Conservation (phyloP, 352 stramenopile genomes). For the Phytopythium helicoides region DNA sequence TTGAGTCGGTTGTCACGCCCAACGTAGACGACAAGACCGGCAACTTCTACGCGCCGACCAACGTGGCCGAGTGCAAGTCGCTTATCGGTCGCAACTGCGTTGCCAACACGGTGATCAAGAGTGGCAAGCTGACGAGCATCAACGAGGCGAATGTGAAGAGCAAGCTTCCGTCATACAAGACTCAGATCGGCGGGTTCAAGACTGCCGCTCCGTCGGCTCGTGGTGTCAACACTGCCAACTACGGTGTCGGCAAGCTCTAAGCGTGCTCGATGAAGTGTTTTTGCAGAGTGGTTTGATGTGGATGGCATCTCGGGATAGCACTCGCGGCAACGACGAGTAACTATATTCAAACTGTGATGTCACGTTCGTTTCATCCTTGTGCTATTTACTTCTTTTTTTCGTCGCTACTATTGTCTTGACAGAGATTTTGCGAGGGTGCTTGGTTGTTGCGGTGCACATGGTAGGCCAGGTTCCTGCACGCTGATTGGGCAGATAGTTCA, state of each 20-base stretch:
- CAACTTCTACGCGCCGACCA: constrained; percentile 15
- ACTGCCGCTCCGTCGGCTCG: neutral
- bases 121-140: constrained; percentile 8
- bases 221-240: neutral
- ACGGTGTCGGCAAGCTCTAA: constrained; percentile 1
- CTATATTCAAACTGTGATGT: too few species aligned
- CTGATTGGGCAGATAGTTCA: too few species aligned
- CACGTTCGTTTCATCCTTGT: too few species aligned
- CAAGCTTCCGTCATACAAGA: neutral
- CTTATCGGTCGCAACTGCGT: constrained; percentile 15
- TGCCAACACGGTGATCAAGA: constrained; percentile 15
- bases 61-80: constrained; percentile 12
- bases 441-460: too few species aligned
- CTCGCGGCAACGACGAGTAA: too few species aligned
- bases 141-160: neutral
- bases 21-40: constrained; percentile 12
- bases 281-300: too few species aligned
- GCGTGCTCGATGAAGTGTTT: too few species aligned
- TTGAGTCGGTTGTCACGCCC: constrained; percentile 11
- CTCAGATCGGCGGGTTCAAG: neutral
- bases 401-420: too few species aligned
- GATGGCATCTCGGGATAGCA: too few species aligned
- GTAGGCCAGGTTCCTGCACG: too few species aligned
- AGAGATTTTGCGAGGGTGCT: too few species aligned
- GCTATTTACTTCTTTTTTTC: too few species aligned